phyloP scores from a whole-genome alignment of 1,284 basidiomycete species.

The Fomitopsis pinicola region DNA sequence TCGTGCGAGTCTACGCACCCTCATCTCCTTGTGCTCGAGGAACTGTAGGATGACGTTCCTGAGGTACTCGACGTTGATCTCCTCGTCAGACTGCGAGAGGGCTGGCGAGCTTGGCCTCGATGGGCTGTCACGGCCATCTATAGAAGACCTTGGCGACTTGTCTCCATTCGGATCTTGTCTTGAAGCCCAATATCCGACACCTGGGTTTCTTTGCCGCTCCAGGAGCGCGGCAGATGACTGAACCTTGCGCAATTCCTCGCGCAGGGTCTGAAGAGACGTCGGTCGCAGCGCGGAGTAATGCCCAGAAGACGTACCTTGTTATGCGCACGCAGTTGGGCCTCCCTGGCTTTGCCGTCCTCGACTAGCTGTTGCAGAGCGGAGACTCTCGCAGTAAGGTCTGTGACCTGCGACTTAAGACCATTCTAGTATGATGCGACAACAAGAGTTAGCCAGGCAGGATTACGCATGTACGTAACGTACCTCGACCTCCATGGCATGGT shows the following conservation, averaged over 20 bases:
- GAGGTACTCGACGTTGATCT: conserved; percentile 93
- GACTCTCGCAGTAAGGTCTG: conserved; percentile 42
- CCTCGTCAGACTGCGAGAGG: conserved; percentile 62
- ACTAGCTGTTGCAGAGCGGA: conserved; percentile 49
- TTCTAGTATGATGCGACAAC: conserved; percentile 32
- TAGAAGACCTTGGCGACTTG: conserved; percentile 44
- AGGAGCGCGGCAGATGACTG: conserved; percentile 88
- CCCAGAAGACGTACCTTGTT: conserved; percentile 60
- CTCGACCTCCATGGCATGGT: conserved; percentile 54
- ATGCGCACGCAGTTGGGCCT: conserved; percentile 58
- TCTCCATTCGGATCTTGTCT: conserved; percentile 38
- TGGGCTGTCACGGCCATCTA: conserved; percentile 37
- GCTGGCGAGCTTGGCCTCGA: conserved; percentile 38
- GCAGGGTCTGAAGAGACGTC: conserved; percentile 54
- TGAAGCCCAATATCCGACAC: conserved; percentile 87
- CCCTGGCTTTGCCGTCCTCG: conserved; percentile 62
- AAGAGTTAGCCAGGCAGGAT: not conserved
- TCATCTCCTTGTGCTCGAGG: conserved; percentile 86
- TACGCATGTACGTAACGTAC: conserved; percentile 32
- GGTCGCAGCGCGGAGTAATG: not conserved
- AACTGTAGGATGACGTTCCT: conserved; percentile 94
- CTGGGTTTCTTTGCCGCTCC: conserved; percentile 85
- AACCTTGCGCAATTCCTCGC: conserved; percentile 90
- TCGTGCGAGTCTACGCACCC: conserved; percentile 42
- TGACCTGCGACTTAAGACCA: conserved; percentile 36